A percentile compares a stretch with the other conserved stretches of the same genome.
Evolutionary conservation across 306 rosid species (phyloP).

Genomic region (Heteromeles arbutifolia): DNA sequence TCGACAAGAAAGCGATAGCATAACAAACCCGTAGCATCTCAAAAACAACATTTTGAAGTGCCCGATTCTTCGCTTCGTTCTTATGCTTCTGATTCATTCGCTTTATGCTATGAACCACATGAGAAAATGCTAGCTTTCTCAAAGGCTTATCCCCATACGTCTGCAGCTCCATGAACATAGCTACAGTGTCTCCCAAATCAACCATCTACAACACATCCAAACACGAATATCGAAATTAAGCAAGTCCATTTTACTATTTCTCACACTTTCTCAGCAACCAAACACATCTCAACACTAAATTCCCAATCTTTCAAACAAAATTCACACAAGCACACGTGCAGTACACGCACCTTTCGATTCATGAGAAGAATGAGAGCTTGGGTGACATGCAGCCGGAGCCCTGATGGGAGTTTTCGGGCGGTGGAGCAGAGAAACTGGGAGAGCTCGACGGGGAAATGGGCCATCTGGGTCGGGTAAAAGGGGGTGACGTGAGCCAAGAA

Average conservation of each 20-base stretch:
- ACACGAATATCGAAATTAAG: not conserved
- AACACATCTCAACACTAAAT: not conserved
- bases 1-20: not conserved
- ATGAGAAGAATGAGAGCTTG: slow-evolving; percentile 63
- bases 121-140: slow-evolving; percentile 53
- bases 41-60: slow-evolving; percentile 68
- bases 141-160: slow-evolving; percentile 50
- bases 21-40: slow-evolving; percentile 55
- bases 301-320: not conserved
- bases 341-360: slow-evolving; percentile 38
- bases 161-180: slow-evolving; percentile 83
- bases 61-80: slow-evolving; percentile 68
- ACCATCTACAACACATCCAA: slow-evolving; percentile 36
- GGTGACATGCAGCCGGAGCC: slow-evolving; percentile 43
- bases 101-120: slow-evolving; percentile 62
- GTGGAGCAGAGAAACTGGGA: slow-evolving; percentile 52
- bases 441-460: slow-evolving; percentile 53
- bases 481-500: slow-evolving; percentile 70
- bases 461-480: slow-evolving; percentile 48
- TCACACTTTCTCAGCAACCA: not conserved
- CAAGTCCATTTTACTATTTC: not conserved
- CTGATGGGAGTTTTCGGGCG: slow-evolving; percentile 45
- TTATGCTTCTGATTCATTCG: slow-evolving; percentile 72
- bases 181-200: slow-evolving; percentile 47
- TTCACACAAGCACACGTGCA: not conserved